These are phyloP conservation scores for Cicer cuneatum DNA, from an alignment of 306 rosid genomes.

Conservation along the genomic window DNA sequence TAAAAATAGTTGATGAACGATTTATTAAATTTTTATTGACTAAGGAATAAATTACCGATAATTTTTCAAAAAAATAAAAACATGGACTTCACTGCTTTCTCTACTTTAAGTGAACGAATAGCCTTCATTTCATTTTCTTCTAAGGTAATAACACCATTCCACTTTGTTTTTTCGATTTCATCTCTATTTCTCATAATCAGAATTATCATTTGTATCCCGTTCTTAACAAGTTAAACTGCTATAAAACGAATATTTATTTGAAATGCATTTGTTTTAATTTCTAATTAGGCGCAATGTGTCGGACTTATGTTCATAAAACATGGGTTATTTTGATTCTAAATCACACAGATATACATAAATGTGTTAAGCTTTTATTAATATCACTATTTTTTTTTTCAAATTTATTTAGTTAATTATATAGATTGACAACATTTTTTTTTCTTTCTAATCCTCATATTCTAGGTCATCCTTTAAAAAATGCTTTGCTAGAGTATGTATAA, in stretches of 20 bases:
- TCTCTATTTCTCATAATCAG: too few relatives aligned
- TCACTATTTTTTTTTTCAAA: neutral
- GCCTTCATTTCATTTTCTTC: too few relatives aligned
- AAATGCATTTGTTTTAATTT: slow-evolving; percentile 13
- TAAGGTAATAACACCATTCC: too few relatives aligned
- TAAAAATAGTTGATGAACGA: too few relatives aligned
- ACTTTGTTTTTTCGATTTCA: too few relatives aligned
- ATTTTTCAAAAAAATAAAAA: too few relatives aligned
- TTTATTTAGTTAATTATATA: neutral
- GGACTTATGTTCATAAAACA: slow-evolving; percentile 69
- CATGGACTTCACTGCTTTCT: too few relatives aligned
- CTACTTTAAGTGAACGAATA: too few relatives aligned
- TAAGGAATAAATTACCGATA: too few relatives aligned
- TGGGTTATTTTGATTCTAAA: slow-evolving; percentile 53
- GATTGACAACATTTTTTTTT: neutral
- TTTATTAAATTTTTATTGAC: too few relatives aligned
- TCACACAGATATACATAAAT: neutral
- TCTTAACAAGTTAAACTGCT: neutral
- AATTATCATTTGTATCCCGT: too few relatives aligned
- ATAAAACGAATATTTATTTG: too few relatives aligned
- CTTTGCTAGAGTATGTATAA: slow-evolving; percentile 48
- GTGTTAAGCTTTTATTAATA: neutral
- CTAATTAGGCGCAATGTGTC: slow-evolving; percentile 62
- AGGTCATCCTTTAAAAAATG: slow-evolving; percentile 78
- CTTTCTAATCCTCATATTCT: slow-evolving; percentile 23